phyloP scores from a whole-genome alignment of 768 basidiomycete species.

The Boletus subcaerulescens region DNA sequence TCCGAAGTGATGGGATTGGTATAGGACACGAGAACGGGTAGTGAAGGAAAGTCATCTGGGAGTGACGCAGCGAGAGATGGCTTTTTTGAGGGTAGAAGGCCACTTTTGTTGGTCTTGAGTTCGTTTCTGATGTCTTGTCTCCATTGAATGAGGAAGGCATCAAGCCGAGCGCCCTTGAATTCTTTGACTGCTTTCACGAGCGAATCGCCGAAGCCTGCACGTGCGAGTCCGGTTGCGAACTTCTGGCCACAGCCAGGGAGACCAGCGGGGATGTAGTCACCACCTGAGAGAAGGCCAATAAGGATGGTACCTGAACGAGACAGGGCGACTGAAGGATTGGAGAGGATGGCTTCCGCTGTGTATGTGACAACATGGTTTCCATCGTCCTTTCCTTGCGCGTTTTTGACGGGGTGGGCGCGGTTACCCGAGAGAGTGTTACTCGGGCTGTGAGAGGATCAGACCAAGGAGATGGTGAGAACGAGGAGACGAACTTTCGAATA shows the following conservation, averaged over 20 bases:
- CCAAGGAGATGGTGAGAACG: neutral
- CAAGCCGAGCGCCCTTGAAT: constrained; percentile 42
- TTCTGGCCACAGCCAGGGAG: constrained; percentile 63
- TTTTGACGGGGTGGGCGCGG: constrained; percentile 56
- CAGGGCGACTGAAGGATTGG: constrained; percentile 48
- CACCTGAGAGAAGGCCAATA: constrained; percentile 83
- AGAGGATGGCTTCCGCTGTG: constrained; percentile 36
- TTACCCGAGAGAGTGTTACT: constrained; percentile 75
- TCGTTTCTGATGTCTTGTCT: constrained; percentile 58
- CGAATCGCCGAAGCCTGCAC: constrained; percentile 75
- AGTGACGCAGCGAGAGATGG: constrained; percentile 61
- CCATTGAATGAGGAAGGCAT: constrained; percentile 61
- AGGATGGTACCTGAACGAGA: constrained; percentile 70
- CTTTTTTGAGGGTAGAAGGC: constrained; percentile 61
- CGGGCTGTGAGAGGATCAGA: constrained; percentile 41
- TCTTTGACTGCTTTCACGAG: constrained; percentile 58
- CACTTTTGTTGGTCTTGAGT: constrained; percentile 65
- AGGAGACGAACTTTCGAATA: constrained; percentile 67
- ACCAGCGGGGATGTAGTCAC: constrained; percentile 81
- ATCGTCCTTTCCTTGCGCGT: constrained; percentile 68
- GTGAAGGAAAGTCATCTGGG: constrained; percentile 64
- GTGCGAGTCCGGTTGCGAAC: constrained; percentile 75
- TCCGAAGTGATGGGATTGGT: constrained; percentile 74
- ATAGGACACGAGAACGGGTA: constrained; percentile 76
- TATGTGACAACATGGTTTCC: constrained; percentile 60